Percentiles rank a stretch among this genome's conserved stretches.
These are phyloP conservation scores for Cordyceps farinosa DNA, from an alignment of 2,329 filamentous ascomycete species.

Conservation along the genomic window DNA sequence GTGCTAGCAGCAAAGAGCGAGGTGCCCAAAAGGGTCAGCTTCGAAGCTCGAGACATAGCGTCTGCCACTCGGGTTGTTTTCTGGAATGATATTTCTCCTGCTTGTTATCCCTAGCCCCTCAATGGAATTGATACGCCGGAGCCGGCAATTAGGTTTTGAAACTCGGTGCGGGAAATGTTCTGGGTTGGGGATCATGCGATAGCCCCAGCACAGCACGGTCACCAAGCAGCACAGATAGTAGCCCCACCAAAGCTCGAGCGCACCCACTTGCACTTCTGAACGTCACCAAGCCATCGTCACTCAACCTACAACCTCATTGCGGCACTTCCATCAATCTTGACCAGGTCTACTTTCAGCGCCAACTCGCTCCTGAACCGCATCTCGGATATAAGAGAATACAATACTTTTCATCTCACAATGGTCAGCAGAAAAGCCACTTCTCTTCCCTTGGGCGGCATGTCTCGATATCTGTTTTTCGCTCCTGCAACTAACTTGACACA, in stretches of 20 bases:
- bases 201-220: neutral
- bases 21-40: conserved; percentile 76
- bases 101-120: neutral
- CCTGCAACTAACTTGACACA: conserved; percentile 40
- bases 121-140: neutral
- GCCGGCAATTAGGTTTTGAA: neutral
- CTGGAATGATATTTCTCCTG: neutral
- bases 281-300: neutral
- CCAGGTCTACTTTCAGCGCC: neutral
- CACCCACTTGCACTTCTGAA: neutral
- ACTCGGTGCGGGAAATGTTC: neutral
- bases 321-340: neutral
- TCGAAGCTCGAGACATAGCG: conserved; percentile 84
- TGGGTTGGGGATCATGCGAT: neutral
- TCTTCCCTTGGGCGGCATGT: neutral
- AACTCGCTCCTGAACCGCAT: neutral
- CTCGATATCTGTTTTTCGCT: conserved; percentile 14
- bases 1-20: conserved; percentile 72
- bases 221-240: neutral
- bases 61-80: neutral
- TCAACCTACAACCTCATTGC: neutral
- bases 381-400: neutral
- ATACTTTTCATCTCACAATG: neutral
- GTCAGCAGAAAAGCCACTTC: neutral
- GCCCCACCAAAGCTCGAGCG: conserved; percentile 16